Evolutionary conservation across 176 grass and related monocot species (phyloP).

Genomic region (Oryza brachyantha): DNA sequence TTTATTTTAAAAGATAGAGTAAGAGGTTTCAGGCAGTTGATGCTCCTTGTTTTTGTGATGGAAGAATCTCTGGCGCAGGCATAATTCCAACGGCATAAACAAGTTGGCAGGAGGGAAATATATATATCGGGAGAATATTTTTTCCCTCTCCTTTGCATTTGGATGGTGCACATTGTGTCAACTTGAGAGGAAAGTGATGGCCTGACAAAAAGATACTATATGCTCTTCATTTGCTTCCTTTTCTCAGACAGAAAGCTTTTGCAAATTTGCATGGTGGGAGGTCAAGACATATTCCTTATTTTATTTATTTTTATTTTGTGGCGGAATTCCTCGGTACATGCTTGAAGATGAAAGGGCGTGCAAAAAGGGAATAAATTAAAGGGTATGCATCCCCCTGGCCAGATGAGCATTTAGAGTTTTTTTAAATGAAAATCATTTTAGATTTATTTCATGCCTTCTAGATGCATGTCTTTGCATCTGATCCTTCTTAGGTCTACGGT

Average conservation of each 20-base stretch:
- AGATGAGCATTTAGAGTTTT: slow-evolving; percentile 3
- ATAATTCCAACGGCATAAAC: slow-evolving; percentile 34
- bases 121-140: slow-evolving; percentile 6
- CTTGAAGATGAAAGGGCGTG: neutral
- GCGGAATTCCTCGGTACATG: neutral
- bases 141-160: neutral
- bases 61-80: neutral
- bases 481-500: slow-evolving; percentile 30
- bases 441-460: slow-evolving; percentile 3
- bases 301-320: neutral
- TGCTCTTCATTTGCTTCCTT: slow-evolving; percentile 41
- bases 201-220: slow-evolving; percentile 19
- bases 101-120: slow-evolving; percentile 25
- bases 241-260: slow-evolving; percentile 56
- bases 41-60: slow-evolving; percentile 7
- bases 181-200: slow-evolving; percentile 29
- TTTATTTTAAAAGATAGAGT: neutral
- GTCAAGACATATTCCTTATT: slow-evolving; percentile 39
- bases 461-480: slow-evolving; percentile 45
- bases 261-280: slow-evolving; percentile 41
- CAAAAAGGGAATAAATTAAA: slow-evolving; percentile 1
- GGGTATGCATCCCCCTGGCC: neutral
- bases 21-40: neutral
- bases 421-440: neutral
- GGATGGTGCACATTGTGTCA: slow-evolving; percentile 38